phyloP scores from a whole-genome alignment of 225 moss, liverwort and hornwort species.

The Marchantia paleacea region DNA sequence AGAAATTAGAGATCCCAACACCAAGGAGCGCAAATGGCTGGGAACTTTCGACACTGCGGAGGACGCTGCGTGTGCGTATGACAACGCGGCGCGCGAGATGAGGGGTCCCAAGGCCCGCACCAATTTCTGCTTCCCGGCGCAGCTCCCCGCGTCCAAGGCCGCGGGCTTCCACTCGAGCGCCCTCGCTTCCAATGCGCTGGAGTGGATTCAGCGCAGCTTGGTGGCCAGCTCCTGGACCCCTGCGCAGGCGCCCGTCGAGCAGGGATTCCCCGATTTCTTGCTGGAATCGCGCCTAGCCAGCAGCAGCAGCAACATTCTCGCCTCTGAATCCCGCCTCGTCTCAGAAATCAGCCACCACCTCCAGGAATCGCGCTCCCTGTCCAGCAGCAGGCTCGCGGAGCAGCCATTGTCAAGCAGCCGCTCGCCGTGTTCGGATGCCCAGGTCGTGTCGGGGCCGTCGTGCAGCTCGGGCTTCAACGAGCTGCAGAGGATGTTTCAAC shows the following conservation, averaged over 20 bases:
- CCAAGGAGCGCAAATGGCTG: conserved; percentile 51
- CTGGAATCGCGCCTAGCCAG: background rate
- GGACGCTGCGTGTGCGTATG: conserved; percentile 53
- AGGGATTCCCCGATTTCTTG: background rate
- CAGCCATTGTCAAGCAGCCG: too few relatives aligned
- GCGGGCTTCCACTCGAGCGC: background rate
- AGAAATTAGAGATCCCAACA: conserved; percentile 52
- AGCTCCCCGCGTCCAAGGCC: background rate
- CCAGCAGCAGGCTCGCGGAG: background rate
- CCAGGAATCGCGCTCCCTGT: background rate
- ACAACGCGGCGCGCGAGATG: conserved; percentile 70
- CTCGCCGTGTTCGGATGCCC: too few relatives aligned
- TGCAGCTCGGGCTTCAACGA: background rate
- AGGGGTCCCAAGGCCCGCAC: conserved; percentile 69
- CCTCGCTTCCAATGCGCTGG: background rate
- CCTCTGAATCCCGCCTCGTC: background rate
- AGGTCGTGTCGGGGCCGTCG: background rate
- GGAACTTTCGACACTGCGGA: conserved; percentile 50
- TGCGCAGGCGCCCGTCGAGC: background rate
- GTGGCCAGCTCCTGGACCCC: background rate
- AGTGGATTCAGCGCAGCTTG: conserved; percentile 15
- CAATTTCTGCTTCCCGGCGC: conserved; percentile 44
- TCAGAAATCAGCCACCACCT: too few relatives aligned
- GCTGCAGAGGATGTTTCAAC: background rate
- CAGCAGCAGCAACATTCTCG: background rate